Evolutionary conservation across 129 eudicot genomes (phyloP), one percentile per base, ranked within the genome.

Genomic region (Scalesia atractyloides): DNA sequence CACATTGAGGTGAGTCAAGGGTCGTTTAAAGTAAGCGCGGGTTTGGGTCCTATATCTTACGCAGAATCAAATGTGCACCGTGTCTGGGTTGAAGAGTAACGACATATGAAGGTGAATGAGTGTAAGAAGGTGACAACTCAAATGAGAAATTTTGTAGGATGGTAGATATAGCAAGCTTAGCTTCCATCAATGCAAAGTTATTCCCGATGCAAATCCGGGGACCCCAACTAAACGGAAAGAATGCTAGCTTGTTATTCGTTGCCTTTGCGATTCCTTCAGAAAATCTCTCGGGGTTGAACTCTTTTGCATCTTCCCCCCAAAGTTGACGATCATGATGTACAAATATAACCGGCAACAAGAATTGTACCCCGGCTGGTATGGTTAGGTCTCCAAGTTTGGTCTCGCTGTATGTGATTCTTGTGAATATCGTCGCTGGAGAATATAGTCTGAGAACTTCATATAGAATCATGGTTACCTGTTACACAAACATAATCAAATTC

Each of bases 171-270:
- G 84, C 83, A 72, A 84, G 18, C 82, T 84, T 84, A 15, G 87
- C 87, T 79, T 87, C 89, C 81, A 80, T 79, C 59, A 82, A 20
- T 12, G 93, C 89, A 47, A 87, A 87, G 75, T 87, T 87, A 66
- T 85, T 82, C 60, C 89, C 93, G 6, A 84, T 82, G 79, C 93
- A 87, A 5, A 84, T 77, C 10, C 93, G 68, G 0, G 93, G 93
- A 17, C 93, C 93, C 85, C 87, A 82, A 72, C 89, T 82, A 67
- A 87, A 87, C 0, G 93, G 84, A 62, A 84, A 82, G 76, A 82
- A 87, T 1, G 84, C 75, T 15, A 84, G 79, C 60, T 56, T 73
- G 72, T 82, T 82, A 39, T 82, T 82, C 0, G 87, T 84, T 2
- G 92, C 89, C 74, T 84, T 87, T 0, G 87, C 80, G 19, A 84